Percentiles rank a stretch among this genome's conserved stretches.
phyloP scores from a whole-genome alignment of 139 green algal genomes.

The Chlorella sp. region DNA sequence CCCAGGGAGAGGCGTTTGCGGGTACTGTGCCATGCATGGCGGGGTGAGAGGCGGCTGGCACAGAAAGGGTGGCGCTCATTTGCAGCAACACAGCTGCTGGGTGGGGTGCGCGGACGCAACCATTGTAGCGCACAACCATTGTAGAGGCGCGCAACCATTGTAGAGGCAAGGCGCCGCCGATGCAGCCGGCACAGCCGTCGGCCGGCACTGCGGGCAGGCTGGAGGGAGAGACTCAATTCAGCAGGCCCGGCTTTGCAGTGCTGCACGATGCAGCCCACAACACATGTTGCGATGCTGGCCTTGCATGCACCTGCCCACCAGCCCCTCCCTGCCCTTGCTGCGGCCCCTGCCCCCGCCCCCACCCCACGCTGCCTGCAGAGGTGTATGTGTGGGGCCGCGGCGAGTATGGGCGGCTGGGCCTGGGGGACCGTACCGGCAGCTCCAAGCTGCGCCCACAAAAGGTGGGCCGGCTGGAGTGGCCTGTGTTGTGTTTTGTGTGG shows the following conservation, averaged over 20 bases:
- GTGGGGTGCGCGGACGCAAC: too few relatives aligned
- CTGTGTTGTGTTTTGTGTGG: neutral
- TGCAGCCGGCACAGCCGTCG: too few relatives aligned
- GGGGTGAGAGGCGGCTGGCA: neutral
- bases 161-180: too few relatives aligned
- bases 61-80: neutral
- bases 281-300: neutral
- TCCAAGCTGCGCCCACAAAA: conserved; percentile 79
- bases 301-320: neutral
- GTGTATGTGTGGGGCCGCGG: conserved; percentile 88
- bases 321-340: neutral
- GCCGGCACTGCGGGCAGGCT: too few relatives aligned
- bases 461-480: conserved; percentile 44
- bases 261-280: too few relatives aligned
- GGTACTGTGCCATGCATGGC: neutral
- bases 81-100: neutral
- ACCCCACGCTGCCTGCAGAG: conserved; percentile 42
- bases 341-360: neutral
- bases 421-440: conserved; percentile 77
- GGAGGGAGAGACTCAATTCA: too few relatives aligned
- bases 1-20: neutral
- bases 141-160: too few relatives aligned
- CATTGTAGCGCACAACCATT: too few relatives aligned
- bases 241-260: neutral
- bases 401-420: conserved; percentile 90